A percentile compares a stretch with the other conserved stretches of the same genome.
phyloP scores from a whole-genome alignment of 257 asterid genomes.

The Ophiorrhiza pumila region DNA sequence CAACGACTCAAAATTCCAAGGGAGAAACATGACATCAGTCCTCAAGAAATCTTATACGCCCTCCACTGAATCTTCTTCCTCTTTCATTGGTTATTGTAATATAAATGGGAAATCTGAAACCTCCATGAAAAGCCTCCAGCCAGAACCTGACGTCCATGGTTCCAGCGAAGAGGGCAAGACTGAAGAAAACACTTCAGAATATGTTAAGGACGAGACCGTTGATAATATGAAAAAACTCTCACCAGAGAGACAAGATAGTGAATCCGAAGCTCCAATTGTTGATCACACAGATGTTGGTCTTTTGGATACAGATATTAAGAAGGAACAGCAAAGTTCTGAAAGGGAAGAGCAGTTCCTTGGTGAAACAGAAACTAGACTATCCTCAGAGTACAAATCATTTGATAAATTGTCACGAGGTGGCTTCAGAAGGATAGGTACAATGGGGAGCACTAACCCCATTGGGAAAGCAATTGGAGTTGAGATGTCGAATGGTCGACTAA shows the following conservation, averaged over 20 bases:
- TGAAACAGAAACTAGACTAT: conserved; percentile 22
- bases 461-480: conserved; percentile 38
- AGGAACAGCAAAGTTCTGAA: conserved; percentile 14
- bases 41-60: conserved; percentile 40
- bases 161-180: conserved; percentile 21
- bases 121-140: conserved; percentile 23
- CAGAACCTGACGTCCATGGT: conserved; percentile 22
- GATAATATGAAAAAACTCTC: conserved; percentile 11
- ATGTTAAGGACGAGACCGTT: conserved; percentile 20
- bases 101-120: conserved; percentile 32
- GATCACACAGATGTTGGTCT: conserved; percentile 24
- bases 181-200: conserved; percentile 17
- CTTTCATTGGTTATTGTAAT: conserved; percentile 38
- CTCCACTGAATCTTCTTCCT: conserved; percentile 44
- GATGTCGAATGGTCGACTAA: conserved; percentile 42
- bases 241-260: conserved; percentile 20
- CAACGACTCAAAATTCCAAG: conserved; percentile 42
- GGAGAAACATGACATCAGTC: conserved; percentile 60
- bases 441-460: conserved; percentile 32
- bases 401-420: conserved; percentile 33
- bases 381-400: conserved; percentile 20
- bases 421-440: conserved; percentile 32
- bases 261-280: conserved; percentile 18
- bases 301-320: conserved; percentile 15
- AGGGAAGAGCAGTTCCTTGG: conserved; percentile 30